Percentiles rank a stretch among this genome's conserved stretches.
These are phyloP conservation scores for Wakefieldia striispora DNA, from an alignment of 768 basidiomycete species.

Conservation along the genomic window DNA sequence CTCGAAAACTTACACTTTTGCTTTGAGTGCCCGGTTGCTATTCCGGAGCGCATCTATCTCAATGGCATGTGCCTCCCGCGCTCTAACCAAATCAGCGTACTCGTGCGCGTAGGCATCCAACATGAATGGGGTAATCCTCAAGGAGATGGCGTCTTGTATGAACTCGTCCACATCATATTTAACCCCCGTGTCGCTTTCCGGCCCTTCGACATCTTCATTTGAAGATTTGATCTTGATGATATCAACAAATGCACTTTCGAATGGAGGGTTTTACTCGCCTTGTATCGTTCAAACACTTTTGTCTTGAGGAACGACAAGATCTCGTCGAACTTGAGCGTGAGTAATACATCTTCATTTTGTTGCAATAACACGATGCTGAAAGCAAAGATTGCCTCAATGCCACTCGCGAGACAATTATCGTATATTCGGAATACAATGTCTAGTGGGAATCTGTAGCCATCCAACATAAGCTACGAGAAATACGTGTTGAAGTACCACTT, in stretches of 20 bases:
- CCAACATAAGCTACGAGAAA: not conserved
- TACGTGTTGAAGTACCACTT: constrained; percentile 18
- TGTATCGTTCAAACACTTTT: constrained; percentile 80
- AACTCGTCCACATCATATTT: constrained; percentile 77
- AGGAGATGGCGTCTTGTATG: constrained; percentile 79
- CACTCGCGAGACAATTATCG: constrained; percentile 94
- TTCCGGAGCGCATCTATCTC: constrained; percentile 83
- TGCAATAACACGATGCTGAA: constrained; percentile 86
- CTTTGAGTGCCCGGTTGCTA: constrained; percentile 70
- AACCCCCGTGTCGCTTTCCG: constrained; percentile 14
- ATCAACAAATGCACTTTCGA: not conserved
- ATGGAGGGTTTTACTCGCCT: constrained; percentile 33
- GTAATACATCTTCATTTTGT: constrained; percentile 79
- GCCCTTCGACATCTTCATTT: constrained; percentile 28
- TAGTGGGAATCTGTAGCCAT: constrained; percentile 73
- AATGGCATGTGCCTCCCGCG: constrained; percentile 76
- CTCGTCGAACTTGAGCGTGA: constrained; percentile 88
- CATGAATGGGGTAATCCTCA: constrained; percentile 95
- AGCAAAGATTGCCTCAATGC: constrained; percentile 95
- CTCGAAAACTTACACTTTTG: constrained; percentile 68
- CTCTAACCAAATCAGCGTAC: constrained; percentile 77
- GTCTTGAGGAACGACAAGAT: constrained; percentile 82
- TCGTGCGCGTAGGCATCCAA: constrained; percentile 87
- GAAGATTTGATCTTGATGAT: constrained; percentile 26
- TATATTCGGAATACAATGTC: constrained; percentile 95